Evolutionary conservation across 1,284 basidiomycete genomes (phyloP).

Genomic region (Inonotus hispidus): DNA sequence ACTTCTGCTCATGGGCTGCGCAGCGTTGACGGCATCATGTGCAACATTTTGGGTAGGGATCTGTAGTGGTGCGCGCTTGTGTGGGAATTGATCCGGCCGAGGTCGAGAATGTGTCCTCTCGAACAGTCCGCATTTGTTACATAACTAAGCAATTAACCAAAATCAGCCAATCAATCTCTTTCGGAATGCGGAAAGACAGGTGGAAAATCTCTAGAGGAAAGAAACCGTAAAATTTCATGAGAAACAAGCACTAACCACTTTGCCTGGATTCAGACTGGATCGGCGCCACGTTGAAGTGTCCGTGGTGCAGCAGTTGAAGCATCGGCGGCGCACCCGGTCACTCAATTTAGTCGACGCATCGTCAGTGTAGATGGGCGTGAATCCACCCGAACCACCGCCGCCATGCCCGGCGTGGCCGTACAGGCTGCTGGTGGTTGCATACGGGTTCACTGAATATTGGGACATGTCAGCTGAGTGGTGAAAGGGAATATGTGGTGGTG

Average conservation of each 20-base stretch:
- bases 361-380: conserved; percentile 48
- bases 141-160: conserved; percentile 44
- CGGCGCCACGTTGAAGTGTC: conserved; percentile 79
- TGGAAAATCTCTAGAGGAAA: not conserved
- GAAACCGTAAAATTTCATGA: not conserved
- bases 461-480: conserved; percentile 24
- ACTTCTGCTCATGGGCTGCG: not conserved
- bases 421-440: conserved; percentile 7
- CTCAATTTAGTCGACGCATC: conserved; percentile 73
- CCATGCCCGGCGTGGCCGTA: conserved; percentile 7
- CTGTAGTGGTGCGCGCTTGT: conserved; percentile 66
- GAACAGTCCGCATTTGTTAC: conserved; percentile 81
- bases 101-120: conserved; percentile 77
- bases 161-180: not conserved
- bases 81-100: conserved; percentile 74
- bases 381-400: conserved; percentile 7
- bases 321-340: conserved; percentile 65
- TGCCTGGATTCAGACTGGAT: conserved; percentile 70
- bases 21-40: not conserved
- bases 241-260: conserved; percentile 54
- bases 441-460: conserved; percentile 26
- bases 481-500: conserved; percentile 21
- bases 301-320: conserved; percentile 80
- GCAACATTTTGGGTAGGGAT: conserved; percentile 27
- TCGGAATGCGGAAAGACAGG: conserved; percentile 1